Percentiles rank a stretch among this genome's conserved stretches.
phyloP scores from a whole-genome alignment of 495 filamentous ascomycete species.

The Clohesyomyces aquaticus region DNA sequence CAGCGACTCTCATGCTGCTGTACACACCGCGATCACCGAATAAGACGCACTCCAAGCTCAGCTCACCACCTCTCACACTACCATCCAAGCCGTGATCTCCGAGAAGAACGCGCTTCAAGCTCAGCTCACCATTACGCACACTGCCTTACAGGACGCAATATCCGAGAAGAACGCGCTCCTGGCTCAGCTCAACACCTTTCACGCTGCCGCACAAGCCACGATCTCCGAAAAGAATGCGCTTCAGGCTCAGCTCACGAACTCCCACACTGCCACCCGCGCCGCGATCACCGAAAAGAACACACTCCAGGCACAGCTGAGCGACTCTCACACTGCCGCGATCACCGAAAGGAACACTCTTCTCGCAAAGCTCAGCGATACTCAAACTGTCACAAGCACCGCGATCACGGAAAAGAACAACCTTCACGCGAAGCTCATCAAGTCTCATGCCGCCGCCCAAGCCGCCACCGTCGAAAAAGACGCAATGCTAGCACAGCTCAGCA shows the following conservation, averaged over 20 bases:
- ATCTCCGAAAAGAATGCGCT: background rate
- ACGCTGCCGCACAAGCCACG: background rate
- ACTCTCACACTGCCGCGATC: background rate
- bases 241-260: background rate
- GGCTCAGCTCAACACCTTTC: background rate
- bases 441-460: too few relatives aligned
- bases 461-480: too few relatives aligned
- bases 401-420: too few relatives aligned
- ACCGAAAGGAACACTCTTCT: background rate
- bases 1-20: background rate
- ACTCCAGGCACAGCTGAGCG: background rate
- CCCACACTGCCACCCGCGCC: background rate
- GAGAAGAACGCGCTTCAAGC: background rate
- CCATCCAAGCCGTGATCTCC: background rate
- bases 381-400: too few relatives aligned
- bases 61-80: background rate
- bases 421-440: too few relatives aligned
- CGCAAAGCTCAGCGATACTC: background rate
- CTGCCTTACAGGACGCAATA: background rate
- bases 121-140: background rate
- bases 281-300: background rate
- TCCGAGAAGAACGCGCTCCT: too few relatives aligned
- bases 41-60: too few relatives aligned
- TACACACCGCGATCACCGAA: background rate
- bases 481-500: background rate